A percentile compares a stretch with the other conserved stretches of the same genome.
Evolutionary conservation across 768 basidiomycete genomes (phyloP).

Genomic region (Saitozyma sp.): DNA sequence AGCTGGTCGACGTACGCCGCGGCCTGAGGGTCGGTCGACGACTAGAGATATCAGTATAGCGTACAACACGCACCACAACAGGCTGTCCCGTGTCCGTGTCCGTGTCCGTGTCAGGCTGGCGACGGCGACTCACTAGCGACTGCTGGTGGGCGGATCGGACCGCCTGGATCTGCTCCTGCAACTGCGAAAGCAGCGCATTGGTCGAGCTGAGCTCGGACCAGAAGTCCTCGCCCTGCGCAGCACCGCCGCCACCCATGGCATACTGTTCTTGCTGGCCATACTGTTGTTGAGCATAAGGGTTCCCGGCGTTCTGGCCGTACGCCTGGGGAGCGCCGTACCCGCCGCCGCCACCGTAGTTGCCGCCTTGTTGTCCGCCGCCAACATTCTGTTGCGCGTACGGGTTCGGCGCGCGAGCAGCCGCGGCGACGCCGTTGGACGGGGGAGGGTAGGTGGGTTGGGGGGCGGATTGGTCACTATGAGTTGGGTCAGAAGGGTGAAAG

Average conservation of each 20-base stretch:
- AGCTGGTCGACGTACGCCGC: constrained; percentile 43
- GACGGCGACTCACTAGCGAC: constrained; percentile 37
- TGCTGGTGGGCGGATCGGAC: constrained; percentile 47
- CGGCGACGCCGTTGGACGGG: constrained; percentile 39
- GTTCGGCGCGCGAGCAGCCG: constrained; percentile 30
- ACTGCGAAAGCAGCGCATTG: constrained; percentile 34
- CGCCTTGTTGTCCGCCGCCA: constrained; percentile 19
- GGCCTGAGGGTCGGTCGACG: constrained; percentile 64
- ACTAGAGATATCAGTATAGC: constrained; percentile 54
- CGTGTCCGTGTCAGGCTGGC: too few species aligned
- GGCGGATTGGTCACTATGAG: constrained; percentile 29
- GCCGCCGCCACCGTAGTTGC: constrained; percentile 18
- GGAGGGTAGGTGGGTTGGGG: constrained; percentile 47
- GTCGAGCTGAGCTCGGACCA: constrained; percentile 44
- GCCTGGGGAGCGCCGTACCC: constrained; percentile 2
- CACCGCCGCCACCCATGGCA: constrained; percentile 33
- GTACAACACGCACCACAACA: constrained; percentile 48
- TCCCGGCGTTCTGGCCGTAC: constrained; percentile 19
- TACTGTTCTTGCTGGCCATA: constrained; percentile 51
- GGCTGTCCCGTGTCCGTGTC: too few species aligned
- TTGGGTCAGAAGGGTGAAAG: constrained; percentile 1
- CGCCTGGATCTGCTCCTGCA: constrained; percentile 51
- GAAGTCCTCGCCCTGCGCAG: constrained; percentile 37
- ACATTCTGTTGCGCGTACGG: constrained; percentile 43
- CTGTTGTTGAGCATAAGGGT: constrained; percentile 30